Base-by-base conservation (phyloP, 2,329 filamentous ascomycete species). In the Ophiostoma montium region DNA sequence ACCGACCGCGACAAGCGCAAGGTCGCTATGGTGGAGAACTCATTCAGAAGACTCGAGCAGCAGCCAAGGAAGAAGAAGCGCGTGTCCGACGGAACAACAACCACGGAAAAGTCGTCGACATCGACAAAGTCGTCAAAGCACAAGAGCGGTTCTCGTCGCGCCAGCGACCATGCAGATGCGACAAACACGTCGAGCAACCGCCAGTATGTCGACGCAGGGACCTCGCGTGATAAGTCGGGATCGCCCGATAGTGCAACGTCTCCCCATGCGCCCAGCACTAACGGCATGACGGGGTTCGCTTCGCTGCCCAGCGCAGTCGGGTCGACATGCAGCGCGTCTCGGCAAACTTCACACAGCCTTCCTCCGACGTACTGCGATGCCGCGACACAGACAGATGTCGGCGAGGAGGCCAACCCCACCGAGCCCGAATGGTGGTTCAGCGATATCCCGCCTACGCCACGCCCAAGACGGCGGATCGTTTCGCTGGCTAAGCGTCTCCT, bases 1-100 rank as follows among this genome's bases (percentile, higher is more conserved):
- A 81, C 79, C 1, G 78, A 82, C 54, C 72, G 79, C 30, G 79
- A 83, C 53, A 82, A 83, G 62, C 68, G 79, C 33, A 83, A 83
- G 56, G 72, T 82, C 11, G 74, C 76, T 18, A 78, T 78, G 71
- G 70, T 80, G 0, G 79, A 83, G 55, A 76, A 80, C 52, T 69
- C 75, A 2, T 76, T 83, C 59, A 70, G 76, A 49, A 76, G 71
- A 19, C 77, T 79, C 72, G 78, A 77, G 56, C 74, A 76, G 31
- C 60, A 74, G 1, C 67, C 69, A 0, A 70, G 72, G 30, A 82
- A 82, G 61, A 80, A 81, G 65, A 82, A 82, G 59, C 71, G 77
- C 8, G 62, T 66, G 2, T 80, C 78, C 0, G 78, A 81, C 54
- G 75, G 75, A 5, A 67, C 65, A 3, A 57, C 54, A 10, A 31